A percentile compares a stretch with the other conserved stretches of the same genome.
Evolutionary conservation across 768 basidiomycete genomes (phyloP).

Genomic region (Arthromyces matolae): DNA sequence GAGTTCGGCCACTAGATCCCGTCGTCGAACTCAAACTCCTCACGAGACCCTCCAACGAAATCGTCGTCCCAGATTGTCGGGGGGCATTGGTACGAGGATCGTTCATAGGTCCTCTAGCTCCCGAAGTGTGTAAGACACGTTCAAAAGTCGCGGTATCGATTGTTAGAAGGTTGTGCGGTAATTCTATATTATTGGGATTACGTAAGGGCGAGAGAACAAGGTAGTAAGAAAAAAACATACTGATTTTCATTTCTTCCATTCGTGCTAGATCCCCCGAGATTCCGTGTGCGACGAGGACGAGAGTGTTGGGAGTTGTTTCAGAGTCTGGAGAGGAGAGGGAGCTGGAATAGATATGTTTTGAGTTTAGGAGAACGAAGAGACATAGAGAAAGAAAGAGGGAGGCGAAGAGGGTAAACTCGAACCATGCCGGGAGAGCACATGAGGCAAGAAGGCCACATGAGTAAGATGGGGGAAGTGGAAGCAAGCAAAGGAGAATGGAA

Average conservation of each 20-base stretch:
- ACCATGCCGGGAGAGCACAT: too few relatives aligned
- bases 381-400: too few relatives aligned
- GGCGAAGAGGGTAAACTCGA: too few relatives aligned
- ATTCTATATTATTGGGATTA: constrained; percentile 36
- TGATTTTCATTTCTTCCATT: constrained; percentile 77
- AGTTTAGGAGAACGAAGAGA: too few relatives aligned
- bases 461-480: background rate
- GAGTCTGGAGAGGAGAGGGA: constrained; percentile 75
- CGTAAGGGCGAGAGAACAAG: background rate
- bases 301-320: constrained; percentile 62
- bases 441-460: too few relatives aligned
- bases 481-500: too few relatives aligned
- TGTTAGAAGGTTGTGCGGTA: constrained; percentile 69
- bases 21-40: too few relatives aligned
- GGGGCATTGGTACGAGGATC: constrained; percentile 54
- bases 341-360: constrained; percentile 43
- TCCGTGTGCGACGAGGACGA: constrained; percentile 71
- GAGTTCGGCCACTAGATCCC: too few relatives aligned
- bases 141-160: constrained; percentile 67
- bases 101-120: constrained; percentile 56
- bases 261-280: constrained; percentile 51
- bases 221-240: constrained; percentile 37
- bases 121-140: constrained; percentile 53
- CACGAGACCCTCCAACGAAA: constrained; percentile 65
- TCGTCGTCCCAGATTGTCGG: constrained; percentile 47